Conservation (phyloP, 2,329 filamentous ascomycete species). For the Gremmenia infestans region DNA sequence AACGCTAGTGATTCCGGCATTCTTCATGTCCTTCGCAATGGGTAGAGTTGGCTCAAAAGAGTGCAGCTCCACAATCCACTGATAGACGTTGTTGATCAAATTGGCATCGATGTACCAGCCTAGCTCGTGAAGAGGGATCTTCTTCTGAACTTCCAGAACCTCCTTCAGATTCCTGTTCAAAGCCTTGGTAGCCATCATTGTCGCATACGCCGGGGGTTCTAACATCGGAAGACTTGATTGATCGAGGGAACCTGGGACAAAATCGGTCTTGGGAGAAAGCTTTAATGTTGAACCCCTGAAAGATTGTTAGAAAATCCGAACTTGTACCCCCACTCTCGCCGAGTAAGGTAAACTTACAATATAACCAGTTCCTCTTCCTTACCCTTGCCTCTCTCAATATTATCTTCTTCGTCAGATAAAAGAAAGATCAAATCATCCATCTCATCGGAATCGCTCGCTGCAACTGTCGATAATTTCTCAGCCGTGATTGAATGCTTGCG, state of each 20-base stretch:
- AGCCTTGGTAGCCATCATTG: constrained; percentile 51
- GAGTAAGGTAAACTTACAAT: constrained; percentile 9
- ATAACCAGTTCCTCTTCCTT: constrained; percentile 6
- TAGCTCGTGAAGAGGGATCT: constrained; percentile 56
- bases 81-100: constrained; percentile 58
- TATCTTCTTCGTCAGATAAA: constrained; percentile 31
- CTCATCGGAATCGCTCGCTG: constrained; percentile 25
- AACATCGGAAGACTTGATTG: constrained; percentile 58
- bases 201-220: constrained; percentile 61
- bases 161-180: constrained; percentile 61
- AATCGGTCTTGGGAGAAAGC: constrained; percentile 43
- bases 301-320: not conserved
- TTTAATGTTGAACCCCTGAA: not conserved
- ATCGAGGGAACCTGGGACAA: constrained; percentile 63
- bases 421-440: constrained; percentile 37
- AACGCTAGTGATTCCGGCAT: constrained; percentile 56
- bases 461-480: not conserved
- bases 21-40: constrained; percentile 70
- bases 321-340: not conserved
- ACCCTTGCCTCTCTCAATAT: constrained; percentile 6
- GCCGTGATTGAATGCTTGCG: constrained; percentile 9
- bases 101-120: constrained; percentile 78
- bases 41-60: constrained; percentile 68
- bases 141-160: constrained; percentile 59
- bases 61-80: constrained; percentile 89